Conservation (phyloP, 2,329 filamentous ascomycete genomes). For the Apiospora malaysiana region DNA sequence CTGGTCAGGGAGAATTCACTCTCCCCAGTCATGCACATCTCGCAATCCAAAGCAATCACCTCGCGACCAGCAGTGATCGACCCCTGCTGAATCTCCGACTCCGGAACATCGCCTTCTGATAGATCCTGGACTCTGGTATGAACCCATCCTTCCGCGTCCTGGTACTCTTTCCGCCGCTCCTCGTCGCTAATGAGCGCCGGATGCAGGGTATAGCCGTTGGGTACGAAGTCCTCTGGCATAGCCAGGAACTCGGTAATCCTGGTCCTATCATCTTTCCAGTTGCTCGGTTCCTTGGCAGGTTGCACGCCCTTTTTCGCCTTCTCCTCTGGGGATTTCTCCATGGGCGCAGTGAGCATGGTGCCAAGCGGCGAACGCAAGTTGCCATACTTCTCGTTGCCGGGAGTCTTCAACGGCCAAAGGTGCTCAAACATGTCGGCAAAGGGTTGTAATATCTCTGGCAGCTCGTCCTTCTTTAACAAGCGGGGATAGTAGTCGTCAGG, state of each 20-base stretch:
- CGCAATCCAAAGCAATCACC: constrained; percentile 86
- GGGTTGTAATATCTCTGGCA: constrained; percentile 63
- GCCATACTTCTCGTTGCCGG: constrained; percentile 81
- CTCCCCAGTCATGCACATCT: constrained; percentile 92
- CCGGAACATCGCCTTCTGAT: constrained; percentile 71
- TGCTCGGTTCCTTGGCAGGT: constrained; percentile 66
- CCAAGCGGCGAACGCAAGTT: constrained; percentile 87
- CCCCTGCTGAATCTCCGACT: constrained; percentile 75
- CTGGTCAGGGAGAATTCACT: constrained; percentile 84
- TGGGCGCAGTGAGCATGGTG: constrained; percentile 78
- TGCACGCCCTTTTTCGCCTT: constrained; percentile 65
- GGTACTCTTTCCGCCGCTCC: constrained; percentile 59
- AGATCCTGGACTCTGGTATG: constrained; percentile 73
- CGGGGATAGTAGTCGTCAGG: constrained; percentile 67
- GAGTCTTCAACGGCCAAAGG: constrained; percentile 87
- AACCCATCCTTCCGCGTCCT: constrained; percentile 77
- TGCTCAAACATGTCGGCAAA: constrained; percentile 85
- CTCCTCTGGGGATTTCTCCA: constrained; percentile 72
- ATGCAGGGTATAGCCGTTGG: constrained; percentile 86
- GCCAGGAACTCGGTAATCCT: constrained; percentile 82
- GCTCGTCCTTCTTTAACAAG: constrained; percentile 53
- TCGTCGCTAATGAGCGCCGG: constrained; percentile 71
- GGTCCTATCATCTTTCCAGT: constrained; percentile 77
- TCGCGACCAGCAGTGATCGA: constrained; percentile 83
- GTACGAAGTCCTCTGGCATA: constrained; percentile 73